Evolutionary conservation across 371 early-diverging fungal genomes (phyloP), one percentile per base, ranked within the genome.

Genomic region (Syncephalastrum contaminatum): DNA sequence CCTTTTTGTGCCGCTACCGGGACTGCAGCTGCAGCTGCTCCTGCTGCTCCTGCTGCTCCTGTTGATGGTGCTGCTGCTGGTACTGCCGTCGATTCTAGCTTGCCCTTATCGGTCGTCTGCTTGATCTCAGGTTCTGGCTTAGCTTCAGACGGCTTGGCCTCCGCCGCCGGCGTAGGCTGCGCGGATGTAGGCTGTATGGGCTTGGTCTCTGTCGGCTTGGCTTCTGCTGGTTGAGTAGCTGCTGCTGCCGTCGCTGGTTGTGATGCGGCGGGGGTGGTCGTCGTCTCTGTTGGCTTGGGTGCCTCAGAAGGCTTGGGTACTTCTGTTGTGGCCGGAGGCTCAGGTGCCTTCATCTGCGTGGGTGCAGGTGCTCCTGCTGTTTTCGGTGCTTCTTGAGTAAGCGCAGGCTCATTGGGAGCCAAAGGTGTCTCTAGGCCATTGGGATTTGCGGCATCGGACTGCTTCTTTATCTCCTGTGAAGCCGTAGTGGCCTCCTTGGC

Each of bases 391-490:
- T 30, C 36, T 10, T 30, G 36, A 10, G 7, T 30, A 12, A 2
- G 12, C 36, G 10, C 36, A 30, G 36, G 36, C 36, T 30, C 36
- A 10, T 30, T 30, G 36, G 36, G 36, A 30, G 36, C 36, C 36
- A 30, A 30, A 30, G 36, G 36, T 10, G 36, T 30, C 12, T 30
- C 36, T 6, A 75, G 58, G 0, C 58, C 43, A 7, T 46, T 16
- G 1, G 68, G 59, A 18, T 68, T 62, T 20, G 57, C 49, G 14
- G 66, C 61, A 1, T 57, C 63, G n/a, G 69, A 46, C 14, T 66
- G 44, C 22, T 61, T 51, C 22, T 70, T 74, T 10, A 74, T 53
- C 3, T 51, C 43, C 3, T 30, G 36, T 8, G 36, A 30, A 8
- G 36, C 36, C 10, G 36, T 30, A 12, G 36, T 8, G 2, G 10